These are phyloP conservation scores for Erythrobasidium yunnanense DNA, from an alignment of 768 basidiomycete species.

Conservation along the genomic window DNA sequence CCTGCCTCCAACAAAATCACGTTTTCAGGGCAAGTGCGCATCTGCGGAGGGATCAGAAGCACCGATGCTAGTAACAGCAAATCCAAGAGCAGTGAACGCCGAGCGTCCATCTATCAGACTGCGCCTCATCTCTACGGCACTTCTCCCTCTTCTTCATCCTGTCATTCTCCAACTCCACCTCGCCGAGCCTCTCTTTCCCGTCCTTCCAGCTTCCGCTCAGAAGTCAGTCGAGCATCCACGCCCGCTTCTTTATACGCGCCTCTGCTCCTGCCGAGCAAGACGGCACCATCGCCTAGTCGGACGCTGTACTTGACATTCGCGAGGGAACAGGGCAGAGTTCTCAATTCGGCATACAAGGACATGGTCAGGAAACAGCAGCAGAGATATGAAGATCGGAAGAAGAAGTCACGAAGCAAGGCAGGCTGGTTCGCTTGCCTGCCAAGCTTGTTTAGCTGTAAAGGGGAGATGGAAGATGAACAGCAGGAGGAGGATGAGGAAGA, in stretches of 20 bases:
- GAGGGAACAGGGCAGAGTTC: background rate
- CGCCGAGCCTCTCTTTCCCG: background rate
- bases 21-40: background rate
- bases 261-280: conserved; percentile 8
- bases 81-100: too few species aligned
- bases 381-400: background rate
- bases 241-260: conserved; percentile 18
- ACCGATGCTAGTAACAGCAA: too few species aligned
- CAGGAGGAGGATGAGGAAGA: background rate
- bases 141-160: background rate
- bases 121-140: background rate
- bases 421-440: background rate
- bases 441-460: background rate
- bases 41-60: background rate
- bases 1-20: background rate
- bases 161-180: background rate
- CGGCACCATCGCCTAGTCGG: conserved; percentile 10
- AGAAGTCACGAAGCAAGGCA: background rate
- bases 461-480: background rate
- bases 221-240: conserved; percentile 10
- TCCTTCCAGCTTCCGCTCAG: conserved; percentile 3
- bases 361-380: background rate
- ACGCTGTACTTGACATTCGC: conserved; percentile 14
- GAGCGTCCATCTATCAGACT: background rate
- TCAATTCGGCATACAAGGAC: background rate